Evolutionary conservation across 495 filamentous ascomycete species (phyloP), one percentile per base, ranked within the genome.

Genomic region (Hypoxylon fragiforme): DNA sequence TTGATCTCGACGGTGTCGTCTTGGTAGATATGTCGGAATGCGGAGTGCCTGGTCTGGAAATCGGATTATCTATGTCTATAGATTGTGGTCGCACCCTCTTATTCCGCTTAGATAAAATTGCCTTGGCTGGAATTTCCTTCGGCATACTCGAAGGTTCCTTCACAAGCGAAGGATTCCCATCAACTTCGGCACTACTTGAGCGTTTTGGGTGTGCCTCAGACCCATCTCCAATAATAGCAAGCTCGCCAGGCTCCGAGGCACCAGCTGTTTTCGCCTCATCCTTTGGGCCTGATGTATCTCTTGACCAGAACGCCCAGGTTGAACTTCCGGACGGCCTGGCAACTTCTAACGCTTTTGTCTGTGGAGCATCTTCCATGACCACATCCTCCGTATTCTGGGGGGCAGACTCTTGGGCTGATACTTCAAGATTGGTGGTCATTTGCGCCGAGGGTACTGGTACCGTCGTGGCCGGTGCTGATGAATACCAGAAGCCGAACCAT

Each of bases 291-390:
- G n/a, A n/a, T n/a, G 77, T 69, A 13, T 89, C 88, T 46, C 80
- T 83, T 5, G 87, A 90, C 88, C 88, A 95, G 56, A 95, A 95
- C 0, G 86, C 89, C 90, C 90, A 95, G 1, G 85, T 88, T 5
- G 88, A 88, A 14, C 85, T 79, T 52, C 77, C 15, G 37, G 57
- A 48, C 12, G 69, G 68, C 35, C 54, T 47, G 12, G 44, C 46
- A 9, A 34, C 16, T 55, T 51, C 49, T 24, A 38, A 22, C 12
- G 50, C 31, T 24, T 52, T 60, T 46, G 36, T 53, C 7, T 67
- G 52, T 13, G 71, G 70, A 28, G 64, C 68, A 40, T 77, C 70
- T 26, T 72, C 55, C 67, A 77, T 74, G 2, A 65, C 54, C 19
- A 63, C 63, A 41, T 72, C 68, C 42, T 67, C 63, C 6, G 57